phyloP scores from a whole-genome alignment of 73 alveolate species.

The Paramecium octaurelia region DNA sequence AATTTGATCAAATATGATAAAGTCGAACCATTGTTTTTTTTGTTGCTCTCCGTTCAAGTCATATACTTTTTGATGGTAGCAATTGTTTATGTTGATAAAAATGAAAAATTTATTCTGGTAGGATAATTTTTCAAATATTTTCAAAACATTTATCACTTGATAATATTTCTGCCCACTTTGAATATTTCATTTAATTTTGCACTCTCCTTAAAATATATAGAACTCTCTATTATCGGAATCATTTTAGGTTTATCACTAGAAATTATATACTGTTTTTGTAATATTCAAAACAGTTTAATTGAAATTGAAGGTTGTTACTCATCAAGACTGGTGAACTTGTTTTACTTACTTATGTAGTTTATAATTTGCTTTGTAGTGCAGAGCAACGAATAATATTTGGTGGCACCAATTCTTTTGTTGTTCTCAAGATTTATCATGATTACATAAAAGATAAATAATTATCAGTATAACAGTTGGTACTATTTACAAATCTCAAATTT shows the following conservation, averaged over 20 bases:
- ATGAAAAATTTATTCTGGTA: not conserved
- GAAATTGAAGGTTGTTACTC: not conserved
- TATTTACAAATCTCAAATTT: not conserved
- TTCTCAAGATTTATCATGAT: not conserved
- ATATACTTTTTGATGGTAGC: not conserved
- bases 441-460: not conserved
- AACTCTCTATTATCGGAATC: not conserved
- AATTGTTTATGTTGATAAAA: not conserved
- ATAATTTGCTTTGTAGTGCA: not conserved
- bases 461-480: not conserved
- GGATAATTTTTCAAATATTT: not conserved
- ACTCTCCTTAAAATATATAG: not conserved
- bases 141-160: not conserved
- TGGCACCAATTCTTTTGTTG: not conserved
- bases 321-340: not conserved
- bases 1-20: not conserved
- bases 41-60: not conserved
- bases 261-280: not conserved
- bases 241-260: not conserved
- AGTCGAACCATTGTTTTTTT: not conserved
- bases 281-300: not conserved
- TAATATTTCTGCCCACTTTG: not conserved
- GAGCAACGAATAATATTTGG: not conserved
- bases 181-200: not conserved
- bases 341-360: not conserved